Percentiles rank a stretch among this genome's conserved stretches.
Conservation (phyloP, 2,329 filamentous ascomycete species). For the Curvularia eragrostidis region DNA sequence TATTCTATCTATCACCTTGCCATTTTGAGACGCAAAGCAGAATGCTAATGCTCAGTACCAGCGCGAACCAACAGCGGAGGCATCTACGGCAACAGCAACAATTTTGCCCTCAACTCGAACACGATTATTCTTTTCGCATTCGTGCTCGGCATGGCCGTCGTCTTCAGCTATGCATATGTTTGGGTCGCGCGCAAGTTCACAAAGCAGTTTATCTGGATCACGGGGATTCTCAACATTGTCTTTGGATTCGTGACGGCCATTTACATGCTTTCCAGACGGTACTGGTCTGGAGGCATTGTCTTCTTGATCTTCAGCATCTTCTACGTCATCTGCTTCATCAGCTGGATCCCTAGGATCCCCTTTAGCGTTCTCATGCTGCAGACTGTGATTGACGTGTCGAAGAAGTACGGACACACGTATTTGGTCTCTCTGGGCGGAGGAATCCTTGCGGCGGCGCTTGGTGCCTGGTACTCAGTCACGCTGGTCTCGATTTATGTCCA, state of each 20-base stretch:
- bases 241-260: slow-evolving; percentile 85
- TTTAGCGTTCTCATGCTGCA: slow-evolving; percentile 91
- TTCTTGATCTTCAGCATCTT: slow-evolving; percentile 85
- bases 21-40: too few species aligned
- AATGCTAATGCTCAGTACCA: slow-evolving; percentile 21
- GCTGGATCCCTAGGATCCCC: slow-evolving; percentile 86
- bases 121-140: slow-evolving; percentile 87
- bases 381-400: slow-evolving; percentile 84
- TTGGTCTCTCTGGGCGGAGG: slow-evolving; percentile 85
- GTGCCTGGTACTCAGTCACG: slow-evolving; percentile 85
- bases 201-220: slow-evolving; percentile 91
- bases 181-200: slow-evolving; percentile 77
- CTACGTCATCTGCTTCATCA: slow-evolving; percentile 75
- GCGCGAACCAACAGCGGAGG: slow-evolving; percentile 70
- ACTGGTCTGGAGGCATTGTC: slow-evolving; percentile 85
- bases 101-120: slow-evolving; percentile 77
- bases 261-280: slow-evolving; percentile 78
- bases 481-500: slow-evolving; percentile 85
- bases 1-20: neutral
- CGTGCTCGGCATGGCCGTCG: slow-evolving; percentile 73
- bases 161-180: slow-evolving; percentile 80
- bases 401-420: slow-evolving; percentile 84
- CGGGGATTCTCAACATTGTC: slow-evolving; percentile 67
- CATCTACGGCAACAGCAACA: slow-evolving; percentile 73
- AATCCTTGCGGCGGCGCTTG: slow-evolving; percentile 74